Conservation (phyloP, 148 eudicot species). For the Rhododendron molle region DNA sequence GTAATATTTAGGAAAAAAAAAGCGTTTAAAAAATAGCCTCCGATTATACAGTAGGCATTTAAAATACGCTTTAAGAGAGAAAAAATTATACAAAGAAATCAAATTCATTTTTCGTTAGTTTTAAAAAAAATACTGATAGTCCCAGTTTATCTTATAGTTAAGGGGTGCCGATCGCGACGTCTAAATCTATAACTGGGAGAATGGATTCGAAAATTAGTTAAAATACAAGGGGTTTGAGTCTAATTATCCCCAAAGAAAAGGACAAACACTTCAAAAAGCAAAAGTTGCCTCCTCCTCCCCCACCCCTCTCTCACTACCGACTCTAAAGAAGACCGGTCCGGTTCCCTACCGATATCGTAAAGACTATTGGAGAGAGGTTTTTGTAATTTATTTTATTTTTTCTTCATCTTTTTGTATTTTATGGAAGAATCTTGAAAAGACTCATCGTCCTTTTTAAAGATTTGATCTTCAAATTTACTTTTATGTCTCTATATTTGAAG, state of each 20-base stretch:
- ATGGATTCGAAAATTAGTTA: background rate
- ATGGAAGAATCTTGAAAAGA: too few relatives aligned
- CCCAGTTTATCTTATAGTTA: background rate
- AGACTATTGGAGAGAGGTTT: too few relatives aligned
- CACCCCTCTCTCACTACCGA: too few relatives aligned
- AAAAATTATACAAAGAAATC: background rate
- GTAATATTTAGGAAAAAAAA: background rate
- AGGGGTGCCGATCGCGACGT: background rate
- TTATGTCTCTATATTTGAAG: too few relatives aligned
- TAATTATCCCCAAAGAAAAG: background rate
- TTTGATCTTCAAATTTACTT: too few relatives aligned
- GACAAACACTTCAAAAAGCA: slow-evolving; percentile 12
- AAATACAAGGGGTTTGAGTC: background rate
- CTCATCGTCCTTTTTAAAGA: too few relatives aligned
- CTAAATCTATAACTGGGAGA: background rate
- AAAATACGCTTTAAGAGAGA: background rate
- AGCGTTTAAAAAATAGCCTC: background rate
- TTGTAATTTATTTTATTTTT: too few relatives aligned
- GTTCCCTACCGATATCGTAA: too few relatives aligned
- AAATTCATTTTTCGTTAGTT: background rate
- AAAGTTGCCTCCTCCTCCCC: slow-evolving; percentile 9
- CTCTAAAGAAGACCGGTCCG: too few relatives aligned
- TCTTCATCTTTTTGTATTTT: too few relatives aligned
- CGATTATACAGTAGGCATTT: background rate
- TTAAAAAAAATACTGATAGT: background rate